phyloP scores from a whole-genome alignment of 2,329 filamentous ascomycete species.

The Pseudogymnoascus sp. region DNA sequence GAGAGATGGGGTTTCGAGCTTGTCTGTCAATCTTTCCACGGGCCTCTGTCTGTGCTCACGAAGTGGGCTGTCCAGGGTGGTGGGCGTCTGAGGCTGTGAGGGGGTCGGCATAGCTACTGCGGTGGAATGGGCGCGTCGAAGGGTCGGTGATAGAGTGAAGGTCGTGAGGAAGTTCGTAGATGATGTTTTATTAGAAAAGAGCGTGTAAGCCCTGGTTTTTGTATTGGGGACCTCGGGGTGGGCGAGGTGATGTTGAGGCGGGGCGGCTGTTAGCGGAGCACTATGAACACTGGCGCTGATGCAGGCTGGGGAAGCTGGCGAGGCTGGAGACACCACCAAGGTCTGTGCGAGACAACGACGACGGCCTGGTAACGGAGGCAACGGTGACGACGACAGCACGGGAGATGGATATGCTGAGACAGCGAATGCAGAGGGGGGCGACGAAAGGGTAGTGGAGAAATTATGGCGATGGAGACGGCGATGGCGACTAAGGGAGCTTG shows the following conservation, averaged over 20 bases:
- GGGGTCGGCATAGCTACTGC: slow-evolving; percentile 23
- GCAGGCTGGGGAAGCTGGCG: not conserved
- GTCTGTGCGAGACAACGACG: slow-evolving; percentile 6
- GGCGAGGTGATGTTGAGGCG: not conserved
- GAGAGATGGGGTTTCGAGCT: slow-evolving; percentile 71
- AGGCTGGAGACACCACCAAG: not conserved
- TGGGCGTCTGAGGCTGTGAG: slow-evolving; percentile 26
- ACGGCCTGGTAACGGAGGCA: not conserved
- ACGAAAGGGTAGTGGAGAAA: not conserved
- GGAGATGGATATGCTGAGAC: not conserved
- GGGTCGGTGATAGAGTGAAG: not conserved
- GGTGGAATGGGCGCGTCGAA: not conserved
- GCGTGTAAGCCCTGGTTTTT: not conserved
- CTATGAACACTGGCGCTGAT: slow-evolving; percentile 2
- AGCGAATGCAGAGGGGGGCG: not conserved
- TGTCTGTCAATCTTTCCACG: slow-evolving; percentile 49
- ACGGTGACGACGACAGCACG: not conserved
- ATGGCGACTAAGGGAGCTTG: not conserved
- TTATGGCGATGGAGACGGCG: not conserved
- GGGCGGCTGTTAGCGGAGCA: slow-evolving; percentile 2
- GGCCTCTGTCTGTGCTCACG: slow-evolving; percentile 25
- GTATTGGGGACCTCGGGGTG: not conserved
- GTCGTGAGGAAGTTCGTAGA: slow-evolving; percentile 2
- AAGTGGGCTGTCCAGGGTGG: slow-evolving; percentile 21
- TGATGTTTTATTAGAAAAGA: slow-evolving; percentile 4